Conservation (phyloP, 495 filamentous ascomycete genomes). For the Acidomyces sp. region DNA sequence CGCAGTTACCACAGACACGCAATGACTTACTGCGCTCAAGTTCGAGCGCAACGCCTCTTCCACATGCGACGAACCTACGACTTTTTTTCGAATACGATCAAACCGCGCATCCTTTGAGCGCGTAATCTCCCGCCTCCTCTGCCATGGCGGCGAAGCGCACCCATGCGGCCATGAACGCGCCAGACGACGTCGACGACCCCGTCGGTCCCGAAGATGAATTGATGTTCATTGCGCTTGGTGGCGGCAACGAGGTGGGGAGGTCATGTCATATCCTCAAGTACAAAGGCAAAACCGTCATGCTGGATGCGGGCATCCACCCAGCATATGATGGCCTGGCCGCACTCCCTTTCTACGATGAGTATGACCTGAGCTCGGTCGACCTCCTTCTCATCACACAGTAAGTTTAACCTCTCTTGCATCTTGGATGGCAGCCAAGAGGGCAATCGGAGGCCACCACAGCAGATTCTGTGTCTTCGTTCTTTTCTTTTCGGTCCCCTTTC, state of each 20-base stretch:
- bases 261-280: slow-evolving; percentile 98
- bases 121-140: no score
- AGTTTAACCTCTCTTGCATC: no score
- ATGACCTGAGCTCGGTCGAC: slow-evolving; percentile 92
- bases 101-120: no score
- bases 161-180: slow-evolving; percentile 24
- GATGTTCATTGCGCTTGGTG: slow-evolving; percentile 83
- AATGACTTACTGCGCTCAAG: no score
- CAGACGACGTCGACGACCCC: slow-evolving; percentile 29
- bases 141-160: slow-evolving; percentile 39
- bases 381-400: slow-evolving; percentile 97
- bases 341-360: slow-evolving; percentile 95
- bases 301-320: slow-evolving; percentile 92
- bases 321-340: slow-evolving; percentile 92
- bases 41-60: no score
- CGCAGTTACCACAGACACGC: no score
- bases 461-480: neutral
- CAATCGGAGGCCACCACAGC: neutral
- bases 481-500: slow-evolving; percentile 1
- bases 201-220: slow-evolving; percentile 61
- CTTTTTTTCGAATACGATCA: no score
- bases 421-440: no score
- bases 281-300: slow-evolving; percentile 98
- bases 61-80: no score
- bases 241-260: slow-evolving; percentile 91